phyloP scores from a whole-genome alignment of 2,329 filamentous ascomycete genomes.

The Fusarium graminum region DNA sequence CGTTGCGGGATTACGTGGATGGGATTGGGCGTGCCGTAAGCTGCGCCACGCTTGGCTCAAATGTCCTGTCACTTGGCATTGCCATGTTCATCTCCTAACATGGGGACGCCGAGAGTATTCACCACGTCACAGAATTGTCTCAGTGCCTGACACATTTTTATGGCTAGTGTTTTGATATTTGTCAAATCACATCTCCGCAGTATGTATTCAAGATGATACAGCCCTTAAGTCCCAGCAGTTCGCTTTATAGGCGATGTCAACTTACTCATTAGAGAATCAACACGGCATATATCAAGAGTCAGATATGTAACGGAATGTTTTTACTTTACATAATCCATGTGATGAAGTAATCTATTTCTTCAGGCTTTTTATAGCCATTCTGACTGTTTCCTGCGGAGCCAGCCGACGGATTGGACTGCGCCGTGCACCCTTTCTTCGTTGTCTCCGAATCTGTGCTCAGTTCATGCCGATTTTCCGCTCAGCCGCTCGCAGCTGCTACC shows the following conservation, averaged over 20 bases:
- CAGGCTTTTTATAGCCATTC: background rate
- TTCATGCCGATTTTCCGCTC: conserved; percentile 43
- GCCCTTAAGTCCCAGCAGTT: conserved; percentile 1
- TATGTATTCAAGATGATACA: background rate
- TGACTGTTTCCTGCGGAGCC: no score
- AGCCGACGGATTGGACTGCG: conserved; percentile 29
- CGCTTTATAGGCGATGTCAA: background rate
- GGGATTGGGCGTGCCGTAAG: conserved; percentile 33
- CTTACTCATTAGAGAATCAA: no score
- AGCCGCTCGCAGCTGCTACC: conserved; percentile 11
- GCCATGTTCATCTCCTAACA: conserved; percentile 23
- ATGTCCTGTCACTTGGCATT: conserved; percentile 34
- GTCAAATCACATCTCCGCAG: background rate
- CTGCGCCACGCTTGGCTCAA: conserved; percentile 55
- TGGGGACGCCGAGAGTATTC: conserved; percentile 16
- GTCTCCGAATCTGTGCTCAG: conserved; percentile 9
- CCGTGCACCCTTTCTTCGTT: conserved; percentile 27
- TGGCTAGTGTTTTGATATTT: background rate
- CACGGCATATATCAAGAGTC: no score
- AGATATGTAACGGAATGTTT: no score
- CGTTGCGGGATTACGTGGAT: conserved; percentile 47
- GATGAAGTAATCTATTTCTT: background rate
- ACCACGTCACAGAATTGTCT: conserved; percentile 25
- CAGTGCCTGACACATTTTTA: background rate
- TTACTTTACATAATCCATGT: background rate